Evolutionary conservation across 345 rosid species (phyloP), one percentile per base, ranked within the genome.

Genomic region (Boechera retrofracta): DNA sequence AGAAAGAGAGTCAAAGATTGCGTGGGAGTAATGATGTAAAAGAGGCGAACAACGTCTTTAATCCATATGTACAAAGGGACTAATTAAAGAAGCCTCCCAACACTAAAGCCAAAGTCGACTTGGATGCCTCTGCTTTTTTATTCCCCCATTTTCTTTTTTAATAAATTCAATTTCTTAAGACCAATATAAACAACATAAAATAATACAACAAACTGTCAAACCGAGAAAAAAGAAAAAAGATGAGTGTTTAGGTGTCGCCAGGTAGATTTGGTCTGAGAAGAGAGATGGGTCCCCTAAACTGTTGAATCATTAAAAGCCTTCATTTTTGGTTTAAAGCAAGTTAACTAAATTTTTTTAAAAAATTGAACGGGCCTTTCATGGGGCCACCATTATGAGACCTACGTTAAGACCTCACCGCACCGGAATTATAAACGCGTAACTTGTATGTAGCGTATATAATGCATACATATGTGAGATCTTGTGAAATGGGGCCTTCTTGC

Each of bases 11-110:
- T 77, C 81, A 77, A 71, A 77, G 81, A 71, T 58, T 56, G 76
- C 65, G 81, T 77, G 81, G 81, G 72, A 57, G 68, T 71, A 65
- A 77, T 77, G 81, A 77, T 77, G 75, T 57, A 71, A 77, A 77
- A 71, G 81, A 56, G 39, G 63, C 54, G 55, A 48, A 65, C 80
- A 58, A 64, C 45, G 67, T 77, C 81, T 77, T 77, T 77, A 77
- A 72, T 69, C 81, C 76, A 64, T 65, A 64, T 71, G 73, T 55
- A 60, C 52, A 75, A 72, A 58, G 39, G 54, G 24, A 21, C 24
- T 21, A 21, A 72, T 18, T 64, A 66, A 74, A 71, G 76, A 76
- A 70, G 58, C 64, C 70, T 31, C 75, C 63, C 75, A 77, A 60
- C 64, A 55, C 70, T 70, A 77, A 77, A 77, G 81, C 76, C 67